These are phyloP conservation scores for Camellia lanceoleosa DNA, from an alignment of 148 eudicot genomes.

Conservation along the genomic window DNA sequence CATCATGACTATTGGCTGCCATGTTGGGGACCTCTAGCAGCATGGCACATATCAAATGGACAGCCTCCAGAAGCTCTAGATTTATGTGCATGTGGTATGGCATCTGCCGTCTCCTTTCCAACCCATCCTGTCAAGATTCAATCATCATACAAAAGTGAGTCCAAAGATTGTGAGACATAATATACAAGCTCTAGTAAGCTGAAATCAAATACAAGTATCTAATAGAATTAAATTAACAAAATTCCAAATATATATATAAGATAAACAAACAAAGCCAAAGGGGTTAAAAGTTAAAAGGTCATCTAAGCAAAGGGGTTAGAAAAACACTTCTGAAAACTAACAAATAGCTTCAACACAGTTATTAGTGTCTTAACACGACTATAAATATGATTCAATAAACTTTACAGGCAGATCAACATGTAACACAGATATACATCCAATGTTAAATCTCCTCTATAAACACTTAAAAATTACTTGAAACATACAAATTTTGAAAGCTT, in stretches of 20 bases:
- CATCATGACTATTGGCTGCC: constrained; percentile 73
- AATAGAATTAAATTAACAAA: background rate
- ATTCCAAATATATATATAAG: background rate
- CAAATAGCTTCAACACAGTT: too few relatives aligned
- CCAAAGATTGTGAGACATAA: background rate
- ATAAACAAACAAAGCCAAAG: too few relatives aligned
- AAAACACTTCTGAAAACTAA: too few relatives aligned
- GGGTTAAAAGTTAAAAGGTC: too few relatives aligned
- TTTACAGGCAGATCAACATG: too few relatives aligned
- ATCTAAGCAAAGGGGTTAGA: too few relatives aligned
- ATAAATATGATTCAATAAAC: too few relatives aligned
- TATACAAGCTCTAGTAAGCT: background rate
- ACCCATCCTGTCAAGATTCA: constrained; percentile 51
- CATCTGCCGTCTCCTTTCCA: constrained; percentile 87
- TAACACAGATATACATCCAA: too few relatives aligned
- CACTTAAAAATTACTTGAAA: too few relatives aligned
- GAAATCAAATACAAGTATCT: background rate
- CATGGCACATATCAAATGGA: constrained; percentile 86
- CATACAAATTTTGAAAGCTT: too few relatives aligned
- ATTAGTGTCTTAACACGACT: too few relatives aligned
- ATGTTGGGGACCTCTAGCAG: constrained; percentile 91
- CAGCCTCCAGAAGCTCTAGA: constrained; percentile 84
- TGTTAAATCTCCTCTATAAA: too few relatives aligned
- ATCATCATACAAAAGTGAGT: background rate
- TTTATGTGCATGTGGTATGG: constrained; percentile 97